phyloP scores from a whole-genome alignment of 2,329 filamentous ascomycete species.

The Colletotrichum tofieldiae region DNA sequence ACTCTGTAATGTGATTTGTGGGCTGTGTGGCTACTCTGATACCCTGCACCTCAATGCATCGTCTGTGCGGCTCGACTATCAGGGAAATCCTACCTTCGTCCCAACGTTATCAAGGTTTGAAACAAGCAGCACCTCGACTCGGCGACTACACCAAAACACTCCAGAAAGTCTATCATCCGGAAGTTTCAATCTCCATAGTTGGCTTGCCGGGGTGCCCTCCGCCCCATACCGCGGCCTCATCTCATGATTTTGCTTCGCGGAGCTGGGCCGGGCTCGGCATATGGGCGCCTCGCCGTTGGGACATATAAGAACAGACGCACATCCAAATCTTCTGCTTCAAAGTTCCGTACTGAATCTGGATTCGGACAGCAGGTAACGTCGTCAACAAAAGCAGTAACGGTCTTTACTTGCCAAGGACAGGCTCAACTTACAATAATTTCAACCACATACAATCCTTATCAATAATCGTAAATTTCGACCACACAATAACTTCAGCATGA shows the following conservation, averaged over 20 bases:
- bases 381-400: slow-evolving; percentile 30
- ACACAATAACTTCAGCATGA: slow-evolving; percentile 17
- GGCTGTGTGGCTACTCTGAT: slow-evolving; percentile 19
- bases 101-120: slow-evolving; percentile 37
- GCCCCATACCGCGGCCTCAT: not conserved
- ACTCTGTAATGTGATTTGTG: slow-evolving; percentile 10
- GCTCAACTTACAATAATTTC: slow-evolving; percentile 7
- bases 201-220: not conserved
- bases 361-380: slow-evolving; percentile 32
- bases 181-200: slow-evolving; percentile 24
- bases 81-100: slow-evolving; percentile 40
- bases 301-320: slow-evolving; percentile 31
- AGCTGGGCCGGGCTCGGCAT: not conserved
- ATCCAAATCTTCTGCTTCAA: not conserved
- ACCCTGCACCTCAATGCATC: slow-evolving; percentile 36
- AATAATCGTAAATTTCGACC: not conserved
- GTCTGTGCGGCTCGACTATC: slow-evolving; percentile 36
- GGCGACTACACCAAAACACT: slow-evolving; percentile 41
- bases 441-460: slow-evolving; percentile 30
- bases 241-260: slow-evolving; percentile 9
- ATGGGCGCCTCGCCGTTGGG: slow-evolving; percentile 8
- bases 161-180: slow-evolving; percentile 39
- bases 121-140: slow-evolving; percentile 34
- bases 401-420: slow-evolving; percentile 36
- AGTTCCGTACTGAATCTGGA: slow-evolving; percentile 35